Percentiles rank a stretch among this genome's conserved stretches.
Evolutionary conservation across 495 filamentous ascomycete genomes (phyloP).

Genomic region (Aspergillus carlsbadensis): DNA sequence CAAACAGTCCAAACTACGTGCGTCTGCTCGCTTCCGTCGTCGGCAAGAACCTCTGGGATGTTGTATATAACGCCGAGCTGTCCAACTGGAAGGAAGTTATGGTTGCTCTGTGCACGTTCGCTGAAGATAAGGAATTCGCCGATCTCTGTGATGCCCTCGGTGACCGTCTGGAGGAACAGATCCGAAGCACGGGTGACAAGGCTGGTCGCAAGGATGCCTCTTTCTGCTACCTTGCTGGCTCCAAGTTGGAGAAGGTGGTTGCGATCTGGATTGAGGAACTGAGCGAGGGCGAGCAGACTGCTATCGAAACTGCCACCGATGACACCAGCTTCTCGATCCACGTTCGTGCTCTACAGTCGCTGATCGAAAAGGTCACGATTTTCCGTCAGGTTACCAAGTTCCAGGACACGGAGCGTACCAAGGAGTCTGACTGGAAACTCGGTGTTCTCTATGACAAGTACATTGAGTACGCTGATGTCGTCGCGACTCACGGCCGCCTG

Average conservation of each 20-base stretch:
- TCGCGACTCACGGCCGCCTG: constrained; percentile 85
- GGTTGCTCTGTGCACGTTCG: constrained; percentile 93
- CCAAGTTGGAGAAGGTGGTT: constrained; percentile 95
- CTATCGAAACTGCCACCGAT: constrained; percentile 61
- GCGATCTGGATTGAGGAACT: constrained; percentile 90
- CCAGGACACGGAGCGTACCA: constrained; percentile 69
- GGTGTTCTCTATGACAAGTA: constrained; percentile 89
- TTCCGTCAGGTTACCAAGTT: constrained; percentile 95
- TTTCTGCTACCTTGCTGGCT: constrained; percentile 93
- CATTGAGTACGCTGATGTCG: constrained; percentile 92
- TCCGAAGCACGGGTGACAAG: constrained; percentile 44
- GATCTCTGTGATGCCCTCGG: constrained; percentile 97
- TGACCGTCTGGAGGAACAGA: constrained; percentile 80
- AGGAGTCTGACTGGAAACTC: constrained; percentile 82
- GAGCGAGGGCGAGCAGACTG: constrained; percentile 73
- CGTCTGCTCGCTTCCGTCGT: constrained; percentile 88
- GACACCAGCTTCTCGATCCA: constrained; percentile 90
- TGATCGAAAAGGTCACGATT: constrained; percentile 98
- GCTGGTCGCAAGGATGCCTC: constrained; percentile 79
- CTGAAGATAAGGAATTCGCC: constrained; percentile 83
- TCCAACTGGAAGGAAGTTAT: constrained; percentile 95
- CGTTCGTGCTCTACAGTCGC: constrained; percentile 79
- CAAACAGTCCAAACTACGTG: constrained; percentile 84
- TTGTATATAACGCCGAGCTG: constrained; percentile 93
- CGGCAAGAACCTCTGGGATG: constrained; percentile 96